These are phyloP conservation scores for Thermothielavioides terrestris DNA, from an alignment of 495 filamentous ascomycete species.

Conservation along the genomic window DNA sequence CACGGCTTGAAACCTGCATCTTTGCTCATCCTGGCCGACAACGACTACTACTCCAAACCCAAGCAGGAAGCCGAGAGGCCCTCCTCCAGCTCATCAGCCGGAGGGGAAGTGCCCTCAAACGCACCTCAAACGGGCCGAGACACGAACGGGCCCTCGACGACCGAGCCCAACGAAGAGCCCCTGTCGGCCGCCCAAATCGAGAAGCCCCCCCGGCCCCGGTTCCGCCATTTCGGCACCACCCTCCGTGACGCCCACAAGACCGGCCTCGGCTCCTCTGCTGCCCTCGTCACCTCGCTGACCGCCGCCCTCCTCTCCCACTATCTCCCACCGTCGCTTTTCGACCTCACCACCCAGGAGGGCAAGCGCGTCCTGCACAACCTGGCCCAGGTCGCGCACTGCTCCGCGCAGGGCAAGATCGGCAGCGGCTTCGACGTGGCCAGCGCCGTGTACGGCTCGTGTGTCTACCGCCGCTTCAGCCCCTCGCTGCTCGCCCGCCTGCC, in stretches of 20 bases:
- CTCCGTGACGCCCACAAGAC: conserved; percentile 85
- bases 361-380: conserved; percentile 69
- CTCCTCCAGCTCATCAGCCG: conserved; percentile 5
- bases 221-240: conserved; percentile 68
- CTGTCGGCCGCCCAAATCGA: no score
- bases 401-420: conserved; percentile 92
- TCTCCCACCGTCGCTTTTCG: conserved; percentile 53
- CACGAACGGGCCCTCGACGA: no score
- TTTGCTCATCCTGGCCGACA: conserved; percentile 87
- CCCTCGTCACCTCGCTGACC: conserved; percentile 85
- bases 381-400: conserved; percentile 86
- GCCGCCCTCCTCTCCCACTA: conserved; percentile 74
- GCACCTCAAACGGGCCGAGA: no score
- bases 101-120: neutral
- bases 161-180: no score
- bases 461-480: conserved; percentile 87
- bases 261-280: conserved; percentile 89
- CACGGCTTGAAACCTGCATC: conserved; percentile 55
- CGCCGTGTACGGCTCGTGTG: conserved; percentile 81
- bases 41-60: conserved; percentile 78
- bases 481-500: conserved; percentile 57
- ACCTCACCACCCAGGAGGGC: conserved; percentile 30
- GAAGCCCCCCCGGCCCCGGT: conserved; percentile 35
- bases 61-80: conserved; percentile 34
- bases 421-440: conserved; percentile 95